Evolutionary conservation across 202 grass and related monocot genomes (phyloP).

Genomic region (Cymbopogon flexuosus): DNA sequence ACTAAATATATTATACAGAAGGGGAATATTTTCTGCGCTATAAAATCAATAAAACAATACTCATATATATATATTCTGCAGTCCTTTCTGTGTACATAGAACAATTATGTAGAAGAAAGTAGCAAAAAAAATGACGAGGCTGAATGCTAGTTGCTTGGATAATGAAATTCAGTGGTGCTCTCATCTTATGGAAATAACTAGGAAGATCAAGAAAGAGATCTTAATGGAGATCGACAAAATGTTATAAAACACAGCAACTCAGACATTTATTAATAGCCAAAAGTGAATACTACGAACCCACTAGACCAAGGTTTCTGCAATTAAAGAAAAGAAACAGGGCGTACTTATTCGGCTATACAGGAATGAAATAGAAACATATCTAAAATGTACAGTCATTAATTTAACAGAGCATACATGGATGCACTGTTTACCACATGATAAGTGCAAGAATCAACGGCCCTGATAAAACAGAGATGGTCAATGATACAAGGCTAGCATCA

Average conservation of each 20-base stretch:
- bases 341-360: not conserved
- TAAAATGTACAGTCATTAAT: not conserved
- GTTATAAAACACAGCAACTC: not conserved
- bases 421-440: not conserved
- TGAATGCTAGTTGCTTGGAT: not conserved
- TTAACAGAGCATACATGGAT: not conserved
- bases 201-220: too few species aligned
- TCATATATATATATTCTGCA: not conserved
- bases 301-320: not conserved
- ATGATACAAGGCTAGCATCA: slow-evolving; percentile 4
- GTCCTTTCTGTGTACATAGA: not conserved
- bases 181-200: not conserved
- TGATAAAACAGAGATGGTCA: not conserved
- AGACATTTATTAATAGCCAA: not conserved
- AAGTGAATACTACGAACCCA: not conserved
- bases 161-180: not conserved
- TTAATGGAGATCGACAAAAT: not conserved
- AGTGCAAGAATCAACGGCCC: not conserved
- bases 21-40: not conserved
- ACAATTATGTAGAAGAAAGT: not conserved
- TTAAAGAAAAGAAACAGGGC: not conserved
- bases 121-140: not conserved
- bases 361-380: not conserved
- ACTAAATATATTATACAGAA: not conserved
- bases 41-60: not conserved